Conservation (phyloP, 2,329 filamentous ascomycete species). For the Sporothrix pseudoabietina region DNA sequence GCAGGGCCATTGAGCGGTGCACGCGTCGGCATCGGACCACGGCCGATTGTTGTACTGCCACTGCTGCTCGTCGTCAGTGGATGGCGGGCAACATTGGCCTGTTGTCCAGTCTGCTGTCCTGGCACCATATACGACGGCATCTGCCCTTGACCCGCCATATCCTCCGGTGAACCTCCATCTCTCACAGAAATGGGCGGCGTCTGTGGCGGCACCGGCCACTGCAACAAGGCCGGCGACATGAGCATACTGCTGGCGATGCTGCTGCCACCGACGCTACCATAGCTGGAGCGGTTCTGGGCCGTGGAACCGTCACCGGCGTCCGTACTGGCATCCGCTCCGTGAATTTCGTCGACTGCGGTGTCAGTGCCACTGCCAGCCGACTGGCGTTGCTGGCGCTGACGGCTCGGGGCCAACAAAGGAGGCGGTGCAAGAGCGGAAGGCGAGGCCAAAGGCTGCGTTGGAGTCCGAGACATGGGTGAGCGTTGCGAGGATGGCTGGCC, state of each 20-base stretch:
- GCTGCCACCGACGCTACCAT: constrained; percentile 30
- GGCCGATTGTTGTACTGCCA: constrained; percentile 9
- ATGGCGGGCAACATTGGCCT: not conserved
- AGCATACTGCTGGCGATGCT: constrained; percentile 35
- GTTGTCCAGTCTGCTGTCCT: not conserved
- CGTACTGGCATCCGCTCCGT: not conserved
- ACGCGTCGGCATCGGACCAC: constrained; percentile 27
- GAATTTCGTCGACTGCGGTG: not conserved
- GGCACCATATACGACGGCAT: not conserved
- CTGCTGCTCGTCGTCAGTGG: not conserved
- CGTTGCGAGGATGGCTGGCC: not conserved
- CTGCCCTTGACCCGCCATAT: not conserved
- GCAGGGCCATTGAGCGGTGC: constrained; percentile 25
- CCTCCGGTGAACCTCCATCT: not conserved
- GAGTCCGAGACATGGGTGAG: not conserved
- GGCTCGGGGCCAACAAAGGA: not conserved
- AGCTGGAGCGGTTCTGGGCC: constrained; percentile 25
- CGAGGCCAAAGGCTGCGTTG: not conserved
- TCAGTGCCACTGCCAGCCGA: not conserved
- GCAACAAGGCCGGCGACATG: constrained; percentile 31
- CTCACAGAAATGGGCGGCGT: constrained; percentile 31
- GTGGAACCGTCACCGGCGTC: not conserved
- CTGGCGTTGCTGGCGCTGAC: not conserved
- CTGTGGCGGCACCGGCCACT: constrained; percentile 34
- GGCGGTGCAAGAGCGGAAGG: constrained; percentile 7